Percentiles rank a stretch among this genome's conserved stretches.
Evolutionary conservation across 2,329 filamentous ascomycete species (phyloP).

Genomic region (Zymoseptoria brevis): DNA sequence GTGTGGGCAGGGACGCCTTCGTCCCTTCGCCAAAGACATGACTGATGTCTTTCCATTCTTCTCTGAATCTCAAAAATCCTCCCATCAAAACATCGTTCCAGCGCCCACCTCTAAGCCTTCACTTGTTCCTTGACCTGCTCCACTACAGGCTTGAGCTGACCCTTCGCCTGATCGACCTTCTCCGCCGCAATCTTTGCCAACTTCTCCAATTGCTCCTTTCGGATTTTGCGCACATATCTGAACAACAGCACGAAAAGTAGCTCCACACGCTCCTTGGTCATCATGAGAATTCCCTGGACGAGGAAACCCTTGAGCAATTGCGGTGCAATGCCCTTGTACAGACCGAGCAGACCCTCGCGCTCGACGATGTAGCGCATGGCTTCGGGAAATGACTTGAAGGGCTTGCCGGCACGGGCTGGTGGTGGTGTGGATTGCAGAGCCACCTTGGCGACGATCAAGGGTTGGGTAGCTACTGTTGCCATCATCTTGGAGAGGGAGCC

Average conservation of each 20-base stretch:
- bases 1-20: neutral
- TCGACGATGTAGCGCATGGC: slow-evolving; percentile 92
- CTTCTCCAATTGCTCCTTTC: slow-evolving; percentile 61
- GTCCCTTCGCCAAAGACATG: neutral
- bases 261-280: slow-evolving; percentile 96
- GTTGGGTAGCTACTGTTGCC: slow-evolving; percentile 87
- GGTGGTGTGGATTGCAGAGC: slow-evolving; percentile 91
- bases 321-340: slow-evolving; percentile 95
- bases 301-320: slow-evolving; percentile 88
- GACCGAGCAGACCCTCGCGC: slow-evolving; percentile 70
- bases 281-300: slow-evolving; percentile 95
- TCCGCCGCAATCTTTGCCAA: slow-evolving; percentile 56
- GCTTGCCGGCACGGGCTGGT: slow-evolving; percentile 72
- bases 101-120: neutral
- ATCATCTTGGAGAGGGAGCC: slow-evolving; percentile 88
- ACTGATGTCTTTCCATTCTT: neutral
- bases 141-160: slow-evolving; percentile 3
- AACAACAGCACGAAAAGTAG: slow-evolving; percentile 79
- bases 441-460: slow-evolving; percentile 95
- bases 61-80: neutral
- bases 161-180: slow-evolving; percentile 42
- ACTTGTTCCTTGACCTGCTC: neutral
- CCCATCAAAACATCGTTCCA: neutral
- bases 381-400: slow-evolving; percentile 86
- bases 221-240: slow-evolving; percentile 66